Conservation (phyloP, 2,329 filamentous ascomycete species). For the Aspergillus vadensis region DNA sequence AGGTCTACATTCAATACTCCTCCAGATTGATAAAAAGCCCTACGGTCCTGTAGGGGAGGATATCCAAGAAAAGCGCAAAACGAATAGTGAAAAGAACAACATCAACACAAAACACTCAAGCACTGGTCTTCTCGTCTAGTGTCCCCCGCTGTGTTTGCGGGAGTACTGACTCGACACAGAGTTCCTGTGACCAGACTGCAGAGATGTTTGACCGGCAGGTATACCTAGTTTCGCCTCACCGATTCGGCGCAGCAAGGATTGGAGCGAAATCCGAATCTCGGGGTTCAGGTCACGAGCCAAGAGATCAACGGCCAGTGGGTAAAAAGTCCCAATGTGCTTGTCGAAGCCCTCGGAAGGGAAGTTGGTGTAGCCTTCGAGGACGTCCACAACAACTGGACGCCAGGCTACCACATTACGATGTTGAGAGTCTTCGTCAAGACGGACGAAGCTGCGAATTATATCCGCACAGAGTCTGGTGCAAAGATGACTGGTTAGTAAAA, state of each 20-base stretch:
- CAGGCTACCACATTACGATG: conserved; percentile 96
- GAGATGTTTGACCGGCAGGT: conserved; percentile 29
- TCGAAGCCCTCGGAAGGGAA: conserved; percentile 81
- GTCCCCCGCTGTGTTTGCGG: conserved; percentile 33
- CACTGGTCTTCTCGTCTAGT: conserved; percentile 19
- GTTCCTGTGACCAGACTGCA: conserved; percentile 38
- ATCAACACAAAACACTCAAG: conserved; percentile 9
- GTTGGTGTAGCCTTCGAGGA: conserved; percentile 85
- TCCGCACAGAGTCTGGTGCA: conserved; percentile 74
- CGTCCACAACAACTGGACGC: conserved; percentile 95
- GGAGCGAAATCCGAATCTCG: conserved; percentile 76
- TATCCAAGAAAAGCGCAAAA: conserved; percentile 33
- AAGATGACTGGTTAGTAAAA: too few relatives aligned
- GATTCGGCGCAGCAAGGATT: conserved; percentile 75
- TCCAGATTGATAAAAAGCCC: conserved; percentile 17
- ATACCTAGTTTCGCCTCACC: conserved; percentile 70
- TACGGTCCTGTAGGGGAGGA: conserved; percentile 29
- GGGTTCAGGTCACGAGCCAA: conserved; percentile 76
- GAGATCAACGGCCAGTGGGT: conserved; percentile 80
- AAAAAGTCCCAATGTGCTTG: conserved; percentile 78
- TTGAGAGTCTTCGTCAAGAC: conserved; percentile 91
- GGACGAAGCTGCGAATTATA: conserved; percentile 82
- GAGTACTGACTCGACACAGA: conserved; percentile 37
- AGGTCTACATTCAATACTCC: conserved; percentile 27
- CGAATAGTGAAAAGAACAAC: conserved; percentile 11